A percentile compares a stretch with the other conserved stretches of the same genome.
phyloP scores from a whole-genome alignment of 2,329 filamentous ascomycete genomes.

The Metarhizium sp. region DNA sequence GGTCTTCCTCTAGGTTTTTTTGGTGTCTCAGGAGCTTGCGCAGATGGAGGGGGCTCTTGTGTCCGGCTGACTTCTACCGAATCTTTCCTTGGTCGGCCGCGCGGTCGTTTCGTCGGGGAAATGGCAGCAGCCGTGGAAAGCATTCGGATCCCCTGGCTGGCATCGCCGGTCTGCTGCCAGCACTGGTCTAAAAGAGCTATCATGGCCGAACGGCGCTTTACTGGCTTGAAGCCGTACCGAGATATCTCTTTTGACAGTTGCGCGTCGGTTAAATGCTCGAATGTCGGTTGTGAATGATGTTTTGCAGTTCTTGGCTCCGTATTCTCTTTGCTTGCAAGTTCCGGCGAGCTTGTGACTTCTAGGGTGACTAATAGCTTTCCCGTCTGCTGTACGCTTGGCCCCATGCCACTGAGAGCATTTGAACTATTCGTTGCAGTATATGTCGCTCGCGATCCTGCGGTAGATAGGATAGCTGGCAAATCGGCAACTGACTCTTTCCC shows the following conservation, averaged over 20 bases:
- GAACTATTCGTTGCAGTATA: neutral
- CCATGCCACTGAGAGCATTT: conserved; percentile 7
- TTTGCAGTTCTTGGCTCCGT: neutral
- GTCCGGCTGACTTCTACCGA: conserved; percentile 12
- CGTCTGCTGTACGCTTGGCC: neutral
- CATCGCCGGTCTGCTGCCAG: conserved; percentile 50
- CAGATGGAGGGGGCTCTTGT: conserved; percentile 26
- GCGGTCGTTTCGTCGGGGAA: conserved; percentile 16
- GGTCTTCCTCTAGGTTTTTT: conserved; percentile 32
- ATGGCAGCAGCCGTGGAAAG: neutral
- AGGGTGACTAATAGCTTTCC: neutral
- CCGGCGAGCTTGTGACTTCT: neutral
- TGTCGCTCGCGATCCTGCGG: neutral
- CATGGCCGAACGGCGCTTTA: conserved; percentile 60
- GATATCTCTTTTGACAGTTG: conserved; percentile 54
- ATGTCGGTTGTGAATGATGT: conserved; percentile 39
- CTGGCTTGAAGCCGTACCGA: conserved; percentile 61
- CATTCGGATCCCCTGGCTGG: conserved; percentile 8
- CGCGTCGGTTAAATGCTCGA: conserved; percentile 49
- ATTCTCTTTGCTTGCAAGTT: conserved; percentile 1
- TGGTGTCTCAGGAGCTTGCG: conserved; percentile 21
- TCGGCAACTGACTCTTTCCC: conserved; percentile 13
- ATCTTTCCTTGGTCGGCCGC: conserved; percentile 24
- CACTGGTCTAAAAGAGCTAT: conserved; percentile 61
- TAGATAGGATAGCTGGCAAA: conserved; percentile 15